Conservation (phyloP, 768 basidiomycete species). For the Boletus reticuloceps region DNA sequence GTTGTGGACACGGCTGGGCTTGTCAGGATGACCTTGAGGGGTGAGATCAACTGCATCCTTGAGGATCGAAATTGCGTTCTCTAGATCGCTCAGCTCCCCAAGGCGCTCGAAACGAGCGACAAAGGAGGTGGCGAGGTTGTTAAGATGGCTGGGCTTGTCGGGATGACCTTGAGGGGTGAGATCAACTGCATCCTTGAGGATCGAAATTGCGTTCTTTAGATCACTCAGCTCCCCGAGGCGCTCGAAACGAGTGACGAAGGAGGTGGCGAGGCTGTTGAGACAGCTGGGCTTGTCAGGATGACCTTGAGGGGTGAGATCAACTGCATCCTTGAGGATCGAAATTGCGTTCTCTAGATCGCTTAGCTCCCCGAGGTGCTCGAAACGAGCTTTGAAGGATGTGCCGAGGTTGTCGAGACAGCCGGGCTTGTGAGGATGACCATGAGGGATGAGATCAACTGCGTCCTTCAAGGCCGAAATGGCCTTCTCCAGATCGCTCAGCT, state of each 20-base stretch:
- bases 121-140: not conserved
- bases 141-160: not conserved
- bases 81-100: too few species aligned
- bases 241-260: not conserved
- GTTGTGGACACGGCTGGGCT: not conserved
- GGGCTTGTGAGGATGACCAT: not conserved
- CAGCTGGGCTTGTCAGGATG: too few species aligned
- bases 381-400: not conserved
- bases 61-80: too few species aligned
- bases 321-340: not conserved
- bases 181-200: too few species aligned
- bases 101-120: not conserved
- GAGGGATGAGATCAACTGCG: not conserved
- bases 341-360: not conserved
- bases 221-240: not conserved
- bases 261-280: not conserved
- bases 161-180: too few species aligned
- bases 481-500: not conserved
- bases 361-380: not conserved
- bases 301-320: not conserved
- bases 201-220: not conserved
- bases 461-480: not conserved
- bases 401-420: not conserved
- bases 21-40: not conserved
- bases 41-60: too few species aligned